These are phyloP conservation scores for Blepharisma japonicum DNA, from an alignment of 73 alveolate species.

Conservation along the genomic window DNA sequence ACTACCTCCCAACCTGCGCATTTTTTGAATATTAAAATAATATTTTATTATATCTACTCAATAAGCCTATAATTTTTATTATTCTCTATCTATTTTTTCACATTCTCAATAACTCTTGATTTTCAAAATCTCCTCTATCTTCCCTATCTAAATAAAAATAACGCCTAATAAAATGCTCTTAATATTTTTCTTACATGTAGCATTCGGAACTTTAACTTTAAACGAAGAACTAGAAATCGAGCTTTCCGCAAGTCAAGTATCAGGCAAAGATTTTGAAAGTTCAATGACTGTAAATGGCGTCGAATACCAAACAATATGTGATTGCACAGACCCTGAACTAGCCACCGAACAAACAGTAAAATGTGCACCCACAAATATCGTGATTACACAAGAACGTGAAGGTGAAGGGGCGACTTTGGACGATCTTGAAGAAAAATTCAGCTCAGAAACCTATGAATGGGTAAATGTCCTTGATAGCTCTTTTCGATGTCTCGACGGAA, in stretches of 20 bases:
- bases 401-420: slow-evolving; percentile 27
- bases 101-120: too few species aligned
- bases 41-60: too few species aligned
- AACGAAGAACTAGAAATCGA: slow-evolving; percentile 2
- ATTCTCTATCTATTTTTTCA: too few species aligned
- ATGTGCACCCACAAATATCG: slow-evolving; percentile 10
- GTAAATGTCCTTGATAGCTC: neutral
- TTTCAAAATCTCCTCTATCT: too few species aligned
- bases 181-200: neutral
- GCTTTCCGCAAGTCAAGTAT: slow-evolving; percentile 7
- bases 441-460: neutral
- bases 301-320: slow-evolving; percentile 14
- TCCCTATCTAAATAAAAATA: too few species aligned
- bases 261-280: slow-evolving; percentile 23
- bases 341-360: neutral
- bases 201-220: neutral
- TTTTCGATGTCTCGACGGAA: slow-evolving; percentile 71
- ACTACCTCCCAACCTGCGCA: too few species aligned
- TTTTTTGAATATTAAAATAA: too few species aligned
- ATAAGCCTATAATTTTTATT: too few species aligned
- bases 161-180: neutral
- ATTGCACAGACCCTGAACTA: neutral
- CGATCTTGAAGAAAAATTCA: slow-evolving; percentile 17
- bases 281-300: slow-evolving; percentile 24
- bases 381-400: neutral